phyloP scores from a whole-genome alignment of 805 yeast genomes.

The Saccharomycopsis sp. region DNA sequence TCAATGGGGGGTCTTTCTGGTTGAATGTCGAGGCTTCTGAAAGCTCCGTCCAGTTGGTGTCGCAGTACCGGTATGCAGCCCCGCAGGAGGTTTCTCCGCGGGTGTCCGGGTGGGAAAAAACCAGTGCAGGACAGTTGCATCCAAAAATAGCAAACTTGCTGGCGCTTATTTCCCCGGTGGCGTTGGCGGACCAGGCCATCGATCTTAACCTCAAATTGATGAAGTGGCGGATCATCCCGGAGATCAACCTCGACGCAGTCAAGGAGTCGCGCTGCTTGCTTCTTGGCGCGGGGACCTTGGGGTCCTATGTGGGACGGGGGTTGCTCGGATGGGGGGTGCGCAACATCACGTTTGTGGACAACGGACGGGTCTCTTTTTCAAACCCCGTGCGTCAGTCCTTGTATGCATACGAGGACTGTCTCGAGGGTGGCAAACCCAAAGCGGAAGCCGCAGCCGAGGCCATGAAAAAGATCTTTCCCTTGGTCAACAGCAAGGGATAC shows the following conservation, averaged over 20 bases:
- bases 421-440: slow-evolving; percentile 66
- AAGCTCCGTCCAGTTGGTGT: slow-evolving; percentile 4
- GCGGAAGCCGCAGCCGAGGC: slow-evolving; percentile 74
- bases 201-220: slow-evolving; percentile 84
- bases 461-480: slow-evolving; percentile 69
- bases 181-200: slow-evolving; percentile 85
- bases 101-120: slow-evolving; percentile 88
- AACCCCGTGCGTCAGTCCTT: slow-evolving; percentile 95
- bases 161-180: slow-evolving; percentile 68
- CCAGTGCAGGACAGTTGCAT: slow-evolving; percentile 59
- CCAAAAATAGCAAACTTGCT: slow-evolving; percentile 85
- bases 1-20: slow-evolving; percentile 28
- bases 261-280: slow-evolving; percentile 58
- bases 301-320: slow-evolving; percentile 82
- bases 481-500: slow-evolving; percentile 57
- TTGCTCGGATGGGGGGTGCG: slow-evolving; percentile 93
- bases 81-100: slow-evolving; percentile 30
- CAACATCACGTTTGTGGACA: slow-evolving; percentile 81
- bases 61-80: slow-evolving; percentile 1
- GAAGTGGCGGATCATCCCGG: slow-evolving; percentile 95
- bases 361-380: slow-evolving; percentile 80
- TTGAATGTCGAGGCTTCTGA: slow-evolving; percentile 22
- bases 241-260: slow-evolving; percentile 60
- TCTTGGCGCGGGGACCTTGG: slow-evolving; percentile 95
- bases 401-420: slow-evolving; percentile 74